Evolutionary conservation across 352 stramenopile genomes (phyloP).

Genomic region (Phytopythium litorale): DNA sequence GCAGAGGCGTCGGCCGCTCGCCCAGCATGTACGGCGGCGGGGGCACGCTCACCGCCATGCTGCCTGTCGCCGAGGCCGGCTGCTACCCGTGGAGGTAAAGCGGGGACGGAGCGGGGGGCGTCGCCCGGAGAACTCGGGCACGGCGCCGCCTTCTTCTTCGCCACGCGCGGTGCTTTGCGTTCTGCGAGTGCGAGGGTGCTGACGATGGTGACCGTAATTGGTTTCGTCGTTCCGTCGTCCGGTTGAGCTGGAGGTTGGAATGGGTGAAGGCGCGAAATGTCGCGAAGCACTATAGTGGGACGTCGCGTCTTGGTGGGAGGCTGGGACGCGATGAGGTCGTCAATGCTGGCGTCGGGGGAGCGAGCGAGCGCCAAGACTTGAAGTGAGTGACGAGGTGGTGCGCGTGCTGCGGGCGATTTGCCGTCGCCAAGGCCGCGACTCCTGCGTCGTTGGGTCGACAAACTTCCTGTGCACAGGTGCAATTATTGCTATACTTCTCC

Average conservation of each 20-base stretch:
- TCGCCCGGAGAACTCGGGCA: too few species aligned
- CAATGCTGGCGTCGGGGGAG: too few species aligned
- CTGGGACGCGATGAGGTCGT: too few species aligned
- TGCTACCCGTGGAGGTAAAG: too few species aligned
- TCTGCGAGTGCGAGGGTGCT: neutral
- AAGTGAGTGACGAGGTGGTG: neutral
- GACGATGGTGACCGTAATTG: neutral
- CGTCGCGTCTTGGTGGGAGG: neutral
- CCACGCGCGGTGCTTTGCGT: neutral
- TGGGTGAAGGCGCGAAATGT: neutral
- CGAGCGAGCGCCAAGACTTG: neutral
- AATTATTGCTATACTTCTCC: neutral
- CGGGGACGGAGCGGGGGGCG: too few species aligned
- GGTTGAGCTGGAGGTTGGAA: neutral
- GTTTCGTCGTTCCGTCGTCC: neutral
- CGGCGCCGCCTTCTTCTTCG: too few species aligned
- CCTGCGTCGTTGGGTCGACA: neutral
- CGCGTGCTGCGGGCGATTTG: neutral
- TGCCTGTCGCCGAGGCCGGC: too few species aligned
- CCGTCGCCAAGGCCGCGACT: neutral
- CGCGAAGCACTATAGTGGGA: neutral
- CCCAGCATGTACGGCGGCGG: conserved; percentile 78
- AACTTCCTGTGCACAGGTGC: neutral
- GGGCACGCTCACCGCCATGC: conserved; percentile 26
- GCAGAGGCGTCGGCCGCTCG: conserved; percentile 55